Base-by-base conservation (phyloP, 139 green algal genomes). In the Pleodorina starrii region DNA sequence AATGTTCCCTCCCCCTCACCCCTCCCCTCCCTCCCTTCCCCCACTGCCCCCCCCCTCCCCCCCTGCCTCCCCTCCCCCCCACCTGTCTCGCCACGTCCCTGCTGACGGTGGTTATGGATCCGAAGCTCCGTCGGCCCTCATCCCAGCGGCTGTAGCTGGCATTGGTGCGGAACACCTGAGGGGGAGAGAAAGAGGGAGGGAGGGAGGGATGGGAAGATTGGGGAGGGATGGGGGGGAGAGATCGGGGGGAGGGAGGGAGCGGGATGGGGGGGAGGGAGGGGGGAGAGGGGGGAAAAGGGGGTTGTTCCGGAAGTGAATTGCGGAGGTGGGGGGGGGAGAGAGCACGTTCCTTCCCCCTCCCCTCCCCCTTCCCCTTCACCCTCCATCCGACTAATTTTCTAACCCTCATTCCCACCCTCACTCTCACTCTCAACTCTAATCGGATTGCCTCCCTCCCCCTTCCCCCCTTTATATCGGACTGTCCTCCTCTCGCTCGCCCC, bases 161-260 rank as follows among this genome's bases (percentile, higher is more conserved):
- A 81, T 97, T 97, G 74, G 93, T 96, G 29, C 95, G 80, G 63
- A 87, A 87, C 80, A 87, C 80, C 80, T 87, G 79, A 66, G 54
- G 54, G 54, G 54, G 5, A n/a, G n/a, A n/a, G n/a, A n/a, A n/a
- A n/a, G n/a, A n/a, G n/a, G n/a, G n/a, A n/a, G n/a, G n/a, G n/a
- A n/a, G n/a, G n/a, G n/a, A 32, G 54, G 54, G 54, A 4, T 66
- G 54, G 54, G 54, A n/a, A n/a, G n/a, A n/a, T 7, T 27, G 54
- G 54, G 54, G 5, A 32, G 54, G 35, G 40, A 1, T 23, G 10
- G 6, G 51, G 25, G 43, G 74, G 23, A 63, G 92, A 72, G 10
- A 1, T 2, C 12, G 44, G 9, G 74, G 43, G 44, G 12, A 40
- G 43, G 27, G 9, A 21, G 2, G 25, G 9, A 63, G 5, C n/a